These are phyloP conservation scores for Geotrichum carabidarum DNA, from an alignment of 1,139 yeast species.

Conservation along the genomic window DNA sequence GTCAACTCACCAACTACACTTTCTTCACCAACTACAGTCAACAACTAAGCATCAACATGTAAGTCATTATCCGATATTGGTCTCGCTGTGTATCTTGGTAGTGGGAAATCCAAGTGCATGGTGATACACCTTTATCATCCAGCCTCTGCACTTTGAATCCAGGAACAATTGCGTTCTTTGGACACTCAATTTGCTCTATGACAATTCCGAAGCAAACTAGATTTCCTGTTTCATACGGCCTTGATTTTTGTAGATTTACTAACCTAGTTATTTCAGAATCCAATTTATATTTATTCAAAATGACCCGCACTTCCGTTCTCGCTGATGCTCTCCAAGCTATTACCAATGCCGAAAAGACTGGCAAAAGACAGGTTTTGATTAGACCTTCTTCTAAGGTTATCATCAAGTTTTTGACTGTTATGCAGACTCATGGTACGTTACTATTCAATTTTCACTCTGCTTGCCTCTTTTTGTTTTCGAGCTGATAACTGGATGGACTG, in stretches of 20 bases:
- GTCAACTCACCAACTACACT: neutral
- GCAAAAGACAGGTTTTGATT: slow-evolving; percentile 97
- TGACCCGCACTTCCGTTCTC: slow-evolving; percentile 98
- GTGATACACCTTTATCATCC: slow-evolving; percentile 20
- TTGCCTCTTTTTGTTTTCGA: slow-evolving; percentile 23
- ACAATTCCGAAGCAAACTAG: neutral
- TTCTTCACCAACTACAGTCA: neutral
- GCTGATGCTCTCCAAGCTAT: slow-evolving; percentile 98
- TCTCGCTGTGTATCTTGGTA: slow-evolving; percentile 9
- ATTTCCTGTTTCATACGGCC: too few species aligned
- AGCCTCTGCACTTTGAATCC: slow-evolving; percentile 18
- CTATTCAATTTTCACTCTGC: slow-evolving; percentile 3
- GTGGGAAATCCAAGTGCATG: neutral
- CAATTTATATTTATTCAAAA: slow-evolving; percentile 38
- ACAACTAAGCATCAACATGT: slow-evolving; percentile 1
- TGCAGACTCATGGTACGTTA: slow-evolving; percentile 87
- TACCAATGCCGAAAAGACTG: slow-evolving; percentile 99
- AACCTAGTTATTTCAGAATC: slow-evolving; percentile 13
- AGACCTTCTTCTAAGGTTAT: slow-evolving; percentile 99
- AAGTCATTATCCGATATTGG: slow-evolving; percentile 18
- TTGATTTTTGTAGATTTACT: neutral
- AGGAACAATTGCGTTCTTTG: neutral
- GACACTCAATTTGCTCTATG: slow-evolving; percentile 17
- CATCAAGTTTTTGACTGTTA: slow-evolving; percentile 91
- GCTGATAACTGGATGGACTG: slow-evolving; percentile 97